A percentile compares a stretch with the other conserved stretches of the same genome.
Evolutionary conservation across 495 filamentous ascomycete species (phyloP).

Genomic region (Penicillium coprophilum): DNA sequence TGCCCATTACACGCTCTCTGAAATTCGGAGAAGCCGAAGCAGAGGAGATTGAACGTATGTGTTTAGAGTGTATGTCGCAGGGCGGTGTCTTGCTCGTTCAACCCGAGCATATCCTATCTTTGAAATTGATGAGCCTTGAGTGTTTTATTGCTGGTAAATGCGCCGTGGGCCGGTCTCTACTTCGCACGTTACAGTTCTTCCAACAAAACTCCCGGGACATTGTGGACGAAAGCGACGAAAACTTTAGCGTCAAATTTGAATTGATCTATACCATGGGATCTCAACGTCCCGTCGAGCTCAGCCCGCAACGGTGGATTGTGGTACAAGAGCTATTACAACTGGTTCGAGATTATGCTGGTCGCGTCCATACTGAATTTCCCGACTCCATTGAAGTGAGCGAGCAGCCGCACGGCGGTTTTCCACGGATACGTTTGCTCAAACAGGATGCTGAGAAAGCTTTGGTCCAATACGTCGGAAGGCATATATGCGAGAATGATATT

Average conservation of each 20-base stretch:
- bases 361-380: conserved; percentile 23
- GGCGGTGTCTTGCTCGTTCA: conserved; percentile 62
- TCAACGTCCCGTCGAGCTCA: conserved; percentile 54
- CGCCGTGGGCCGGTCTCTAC: conserved; percentile 33
- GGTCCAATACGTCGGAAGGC: conserved; percentile 9
- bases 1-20: conserved; percentile 25
- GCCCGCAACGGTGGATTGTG: conserved; percentile 58
- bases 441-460: conserved; percentile 10
- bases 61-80: conserved; percentile 43
- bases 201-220: conserved; percentile 49
- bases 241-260: conserved; percentile 59
- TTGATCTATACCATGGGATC: conserved; percentile 67
- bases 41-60: conserved; percentile 19
- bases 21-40: conserved; percentile 32
- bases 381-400: conserved; percentile 35
- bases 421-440: conserved; percentile 23
- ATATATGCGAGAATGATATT: conserved; percentile 16
- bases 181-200: conserved; percentile 45
- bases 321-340: conserved; percentile 56
- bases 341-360: conserved; percentile 30
- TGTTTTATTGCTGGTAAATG: conserved; percentile 27
- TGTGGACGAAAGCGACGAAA: conserved; percentile 68
- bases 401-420: conserved; percentile 19
- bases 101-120: conserved; percentile 70
- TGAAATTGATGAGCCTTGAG: conserved; percentile 65